Base-by-base conservation (phyloP, 257 asterid genomes). In the Verbascum thapsus region DNA sequence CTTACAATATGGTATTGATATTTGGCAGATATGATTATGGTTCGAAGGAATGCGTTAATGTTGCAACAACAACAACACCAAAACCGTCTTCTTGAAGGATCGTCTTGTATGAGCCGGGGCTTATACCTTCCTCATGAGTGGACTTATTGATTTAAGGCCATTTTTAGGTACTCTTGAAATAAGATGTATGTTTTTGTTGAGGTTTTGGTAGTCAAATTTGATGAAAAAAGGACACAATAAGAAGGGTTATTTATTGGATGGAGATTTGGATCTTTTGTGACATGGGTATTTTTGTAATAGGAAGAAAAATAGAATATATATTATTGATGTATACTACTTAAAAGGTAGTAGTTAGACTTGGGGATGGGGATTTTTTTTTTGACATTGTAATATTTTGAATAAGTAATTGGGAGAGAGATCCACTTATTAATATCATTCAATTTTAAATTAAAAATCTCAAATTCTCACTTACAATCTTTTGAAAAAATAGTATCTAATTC, bases 51-150 rank as follows among this genome's bases (percentile, higher is more conserved):
- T 2, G 83, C 78, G 0, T 6, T 76, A 16, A 42, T 81, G 68
- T n/a, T 72, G 63, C 89, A 77, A 37, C 84, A 75, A 1, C n/a
- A n/a, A n/a, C 32, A 77, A 41, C 84, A 75, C n/a, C n/a, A n/a
- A n/a, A n/a, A n/a, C 30, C 69, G 53, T 49, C 63, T 45, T 10
- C 32, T 53, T 8, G 62, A 66, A 19, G 61, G 73, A 1, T 60
- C 60, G 42, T 43, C 69, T 34, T 38, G 55, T 23, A 60, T 66
- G 16, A 65, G 47, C 65, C 81, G 72, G 0, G 81, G 70, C 18
- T n/a, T 32, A 7, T 39, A 69, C 59, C 75, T 58, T 59, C 79
- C 77, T 23, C 77, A 15, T 19, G 75, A 70, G 10, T 79, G 81
- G 73, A 52, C 68, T 72, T 66, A 79, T 22, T 70, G 74, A 60